Evolutionary conservation across 306 rosid species (phyloP).

Genomic region (Fragaria iinumae): DNA sequence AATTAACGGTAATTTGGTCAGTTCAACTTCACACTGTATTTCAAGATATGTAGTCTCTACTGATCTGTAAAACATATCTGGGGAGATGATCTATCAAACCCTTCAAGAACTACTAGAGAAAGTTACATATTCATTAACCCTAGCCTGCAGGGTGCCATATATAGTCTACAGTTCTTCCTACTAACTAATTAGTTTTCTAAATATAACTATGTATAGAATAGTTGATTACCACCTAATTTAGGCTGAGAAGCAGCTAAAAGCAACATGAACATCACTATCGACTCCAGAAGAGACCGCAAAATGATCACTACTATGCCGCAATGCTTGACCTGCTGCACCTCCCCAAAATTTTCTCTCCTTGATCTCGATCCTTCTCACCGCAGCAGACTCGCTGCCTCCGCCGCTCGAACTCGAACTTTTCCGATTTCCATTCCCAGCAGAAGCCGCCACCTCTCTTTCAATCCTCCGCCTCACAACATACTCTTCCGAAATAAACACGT

Average conservation of each 20-base stretch:
- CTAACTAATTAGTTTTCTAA: not conserved
- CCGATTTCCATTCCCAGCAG: conserved; percentile 20
- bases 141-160: not conserved
- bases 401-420: not conserved
- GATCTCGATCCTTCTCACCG: not conserved
- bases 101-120: not conserved
- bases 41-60: not conserved
- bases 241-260: conserved; percentile 44
- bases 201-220: not conserved
- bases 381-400: not conserved
- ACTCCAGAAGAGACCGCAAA: not conserved
- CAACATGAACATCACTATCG: conserved; percentile 21
- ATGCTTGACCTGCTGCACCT: not conserved
- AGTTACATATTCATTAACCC: not conserved
- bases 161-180: not conserved
- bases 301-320: not conserved
- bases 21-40: not conserved
- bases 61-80: not conserved
- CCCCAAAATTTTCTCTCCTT: conserved; percentile 2
- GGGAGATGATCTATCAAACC: not conserved
- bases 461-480: conserved; percentile 44
- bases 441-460: conserved; percentile 41
- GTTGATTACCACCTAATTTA: conserved; percentile 5
- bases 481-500: conserved; percentile 63
- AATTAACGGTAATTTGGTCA: not conserved